Evolutionary conservation across 495 filamentous ascomycete genomes (phyloP).

Genomic region (Penicillium antarcticum): DNA sequence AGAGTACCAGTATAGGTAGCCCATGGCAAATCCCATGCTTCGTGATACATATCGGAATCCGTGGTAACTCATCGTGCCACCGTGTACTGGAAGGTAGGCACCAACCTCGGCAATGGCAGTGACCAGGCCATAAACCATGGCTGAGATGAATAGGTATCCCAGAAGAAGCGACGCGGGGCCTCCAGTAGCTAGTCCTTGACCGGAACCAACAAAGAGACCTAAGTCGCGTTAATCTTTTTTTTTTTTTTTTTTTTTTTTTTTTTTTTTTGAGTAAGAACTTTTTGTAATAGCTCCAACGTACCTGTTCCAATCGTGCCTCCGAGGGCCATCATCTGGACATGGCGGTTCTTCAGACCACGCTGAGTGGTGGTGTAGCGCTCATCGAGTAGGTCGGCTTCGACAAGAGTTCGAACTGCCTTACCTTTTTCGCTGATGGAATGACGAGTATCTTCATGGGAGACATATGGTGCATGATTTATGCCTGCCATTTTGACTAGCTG

Average conservation of each 20-base stretch:
- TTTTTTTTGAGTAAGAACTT: not conserved
- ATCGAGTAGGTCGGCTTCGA: conserved; percentile 38
- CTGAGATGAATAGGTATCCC: conserved; percentile 58
- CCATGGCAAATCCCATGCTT: conserved; percentile 60
- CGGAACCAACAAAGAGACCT: conserved; percentile 50
- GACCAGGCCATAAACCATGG: conserved; percentile 59
- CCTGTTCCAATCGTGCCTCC: conserved; percentile 70
- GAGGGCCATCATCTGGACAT: conserved; percentile 66
- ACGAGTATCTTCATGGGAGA: not conserved
- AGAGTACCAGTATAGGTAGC: conserved; percentile 59
- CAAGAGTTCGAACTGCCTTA: conserved; percentile 16
- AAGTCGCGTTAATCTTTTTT: not conserved
- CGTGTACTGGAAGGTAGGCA: conserved; percentile 58
- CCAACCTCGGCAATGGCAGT: conserved; percentile 64
- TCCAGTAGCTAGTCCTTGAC: conserved; percentile 55
- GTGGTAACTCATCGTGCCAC: conserved; percentile 58
- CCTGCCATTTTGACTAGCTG: conserved; percentile 2
- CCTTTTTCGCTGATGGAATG: conserved; percentile 19
- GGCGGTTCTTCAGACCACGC: conserved; percentile 49
- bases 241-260: too few species aligned
- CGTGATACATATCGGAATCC: conserved; percentile 58
- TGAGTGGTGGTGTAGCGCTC: conserved; percentile 38
- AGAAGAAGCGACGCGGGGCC: conserved; percentile 65
- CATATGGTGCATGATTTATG: conserved; percentile 1
- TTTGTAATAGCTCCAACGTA: not conserved